Conservation (phyloP, 2,329 filamentous ascomycete genomes). For the Metarhizium album region DNA sequence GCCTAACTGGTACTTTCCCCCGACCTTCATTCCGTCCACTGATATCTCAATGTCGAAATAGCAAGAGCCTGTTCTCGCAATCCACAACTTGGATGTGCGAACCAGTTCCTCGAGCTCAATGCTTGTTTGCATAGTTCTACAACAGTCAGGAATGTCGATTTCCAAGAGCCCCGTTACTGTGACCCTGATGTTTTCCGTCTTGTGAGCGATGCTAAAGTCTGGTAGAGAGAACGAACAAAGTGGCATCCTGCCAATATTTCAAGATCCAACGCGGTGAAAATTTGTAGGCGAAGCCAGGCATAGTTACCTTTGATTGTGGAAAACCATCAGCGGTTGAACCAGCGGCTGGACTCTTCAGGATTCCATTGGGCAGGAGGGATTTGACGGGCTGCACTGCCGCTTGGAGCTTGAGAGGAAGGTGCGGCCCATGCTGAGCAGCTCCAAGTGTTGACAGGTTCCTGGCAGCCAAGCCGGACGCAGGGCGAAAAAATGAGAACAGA, state of each 20-base stretch:
- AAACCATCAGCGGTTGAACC: not conserved
- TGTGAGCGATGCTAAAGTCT: constrained; percentile 12
- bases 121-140: constrained; percentile 7
- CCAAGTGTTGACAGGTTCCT: not conserved
- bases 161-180: constrained; percentile 15
- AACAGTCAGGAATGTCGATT: constrained; percentile 14
- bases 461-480: not conserved
- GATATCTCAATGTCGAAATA: constrained; percentile 18
- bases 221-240: constrained; percentile 15
- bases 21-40: constrained; percentile 11
- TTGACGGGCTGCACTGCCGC: not conserved
- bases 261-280: not conserved
- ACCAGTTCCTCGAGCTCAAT: constrained; percentile 15
- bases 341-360: not conserved
- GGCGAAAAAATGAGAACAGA: not conserved
- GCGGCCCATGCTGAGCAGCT: not conserved
- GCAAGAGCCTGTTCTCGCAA: constrained; percentile 19
- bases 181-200: constrained; percentile 14
- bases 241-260: constrained; percentile 5
- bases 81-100: constrained; percentile 20
- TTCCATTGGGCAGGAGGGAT: not conserved
- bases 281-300: not conserved
- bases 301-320: not conserved
- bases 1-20: constrained; percentile 4
- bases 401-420: not conserved